phyloP scores from a whole-genome alignment of 176 grass and related monocot genomes.

The Musa schizocarpa region DNA sequence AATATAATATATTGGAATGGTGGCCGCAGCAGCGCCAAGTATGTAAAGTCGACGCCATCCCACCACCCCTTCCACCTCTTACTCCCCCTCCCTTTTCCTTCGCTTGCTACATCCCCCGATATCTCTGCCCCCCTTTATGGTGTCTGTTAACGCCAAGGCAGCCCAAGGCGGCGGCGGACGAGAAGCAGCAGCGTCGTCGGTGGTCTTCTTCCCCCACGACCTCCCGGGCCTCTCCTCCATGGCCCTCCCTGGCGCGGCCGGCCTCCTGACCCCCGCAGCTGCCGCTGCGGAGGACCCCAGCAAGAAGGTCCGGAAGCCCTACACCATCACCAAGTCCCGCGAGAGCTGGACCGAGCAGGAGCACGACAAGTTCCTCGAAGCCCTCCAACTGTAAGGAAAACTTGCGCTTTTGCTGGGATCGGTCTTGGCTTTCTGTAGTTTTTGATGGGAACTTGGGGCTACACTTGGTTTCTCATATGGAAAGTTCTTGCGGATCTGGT shows the following conservation, averaged over 20 bases:
- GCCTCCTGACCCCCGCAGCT: background rate
- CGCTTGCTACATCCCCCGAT: background rate
- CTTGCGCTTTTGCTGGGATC: background rate
- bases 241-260: background rate
- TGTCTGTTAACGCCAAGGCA: background rate
- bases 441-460: too few relatives aligned
- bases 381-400: constrained; percentile 16
- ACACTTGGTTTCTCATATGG: background rate
- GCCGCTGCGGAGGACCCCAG: constrained; percentile 5
- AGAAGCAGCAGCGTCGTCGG: background rate
- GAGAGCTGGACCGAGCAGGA: constrained; percentile 24
- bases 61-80: background rate
- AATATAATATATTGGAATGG: too few relatives aligned
- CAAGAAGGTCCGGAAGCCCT: constrained; percentile 23
- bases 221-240: background rate
- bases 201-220: constrained; percentile 1
- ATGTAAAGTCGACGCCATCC: background rate
- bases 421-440: background rate
- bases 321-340: constrained; percentile 21
- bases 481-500: background rate
- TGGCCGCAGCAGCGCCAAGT: too few relatives aligned
- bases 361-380: constrained; percentile 22
- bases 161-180: background rate
- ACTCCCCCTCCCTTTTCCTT: background rate
- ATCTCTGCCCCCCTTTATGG: background rate